Evolutionary conservation across 2,329 filamentous ascomycete species (phyloP).

Genomic region (Fusarium sambucinum): DNA sequence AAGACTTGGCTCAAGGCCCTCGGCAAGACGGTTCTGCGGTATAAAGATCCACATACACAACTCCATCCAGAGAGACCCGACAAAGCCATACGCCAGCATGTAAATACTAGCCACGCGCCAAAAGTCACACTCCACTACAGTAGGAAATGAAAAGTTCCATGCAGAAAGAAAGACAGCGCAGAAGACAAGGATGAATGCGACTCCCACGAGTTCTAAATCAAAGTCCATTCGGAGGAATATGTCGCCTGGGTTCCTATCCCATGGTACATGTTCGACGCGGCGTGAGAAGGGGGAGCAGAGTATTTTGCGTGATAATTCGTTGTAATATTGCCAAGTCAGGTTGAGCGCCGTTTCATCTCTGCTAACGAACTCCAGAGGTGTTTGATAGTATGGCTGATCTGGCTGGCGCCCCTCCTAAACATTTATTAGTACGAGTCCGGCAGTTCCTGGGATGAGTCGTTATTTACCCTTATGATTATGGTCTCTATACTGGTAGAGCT

Average conservation of each 20-base stretch:
- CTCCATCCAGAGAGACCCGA: constrained; percentile 24
- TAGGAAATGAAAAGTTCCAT: constrained; percentile 24
- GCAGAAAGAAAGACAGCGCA: constrained; percentile 13
- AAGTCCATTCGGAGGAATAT: constrained; percentile 27
- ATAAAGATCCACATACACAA: constrained; percentile 27
- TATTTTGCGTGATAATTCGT: constrained; percentile 11
- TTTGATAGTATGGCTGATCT: constrained; percentile 14
- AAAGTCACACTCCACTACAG: neutral
- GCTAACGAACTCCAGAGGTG: constrained; percentile 21
- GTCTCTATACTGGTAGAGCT: neutral
- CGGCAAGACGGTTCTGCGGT: neutral
- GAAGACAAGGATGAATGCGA: constrained; percentile 26
- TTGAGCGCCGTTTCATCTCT: constrained; percentile 25
- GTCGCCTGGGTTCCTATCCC: constrained; percentile 21
- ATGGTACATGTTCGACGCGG: constrained; percentile 2
- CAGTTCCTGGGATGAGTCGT: neutral
- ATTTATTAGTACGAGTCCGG: no score
- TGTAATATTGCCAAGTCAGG: constrained; percentile 28
- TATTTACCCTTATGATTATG: neutral
- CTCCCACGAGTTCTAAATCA: constrained; percentile 18
- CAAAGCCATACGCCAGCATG: constrained; percentile 14
- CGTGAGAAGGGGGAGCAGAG: constrained; percentile 22
- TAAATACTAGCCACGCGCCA: constrained; percentile 25
- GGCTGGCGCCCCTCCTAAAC: neutral
- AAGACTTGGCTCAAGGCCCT: neutral